Base-by-base conservation (phyloP, 306 rosid species). In the Luffa acutangula region DNA sequence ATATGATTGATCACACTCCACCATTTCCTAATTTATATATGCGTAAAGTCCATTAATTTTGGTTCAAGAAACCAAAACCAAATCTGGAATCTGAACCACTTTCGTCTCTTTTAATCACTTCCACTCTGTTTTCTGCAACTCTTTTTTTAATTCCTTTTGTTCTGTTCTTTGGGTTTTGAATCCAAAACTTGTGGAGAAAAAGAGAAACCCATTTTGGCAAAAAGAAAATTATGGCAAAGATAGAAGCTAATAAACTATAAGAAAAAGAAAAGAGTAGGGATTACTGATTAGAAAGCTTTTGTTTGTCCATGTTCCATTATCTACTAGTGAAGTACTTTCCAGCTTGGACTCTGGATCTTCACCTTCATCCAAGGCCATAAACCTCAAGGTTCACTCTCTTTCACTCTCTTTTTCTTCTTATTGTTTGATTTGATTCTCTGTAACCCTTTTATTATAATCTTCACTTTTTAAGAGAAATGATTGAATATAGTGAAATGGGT, bases 291-390 rank as follows among this genome's bases (percentile, higher is more conserved):
- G 7, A 74, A 51, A 74, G 78, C 77, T 74, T 14, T 74, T 48
- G 62, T 74, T 49, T 74, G 78, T 74, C 58, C 21, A 43, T 69
- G 9, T 17, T 25, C 18, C 52, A 9, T 69, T 43, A 39, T 39
- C 74, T 2, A 17, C 51, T 66, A 13, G 51, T 17, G 18, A 39
- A 46, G 20, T 43, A 43, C 75, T 43, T 41, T 69, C 75, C 75
- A 69, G 12, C 56, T 49, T 33, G 43, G 77, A 21, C 39, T 70
- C 45, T 74, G 59, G 58, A 51, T 74, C 78, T 74, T 75, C 78
- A 34, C 53, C 60, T 33, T 7, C 62, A 48, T 73, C 43, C 9
- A 51, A 66, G 25, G 2, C 2, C 41, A 34, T 65, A 36, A 51
- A 1, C 43, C 25, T 49, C 62, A 51, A 74, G 78, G 78, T 74